Conservation (phyloP, 768 basidiomycete genomes). For the Kwoniella dejecticola region DNA sequence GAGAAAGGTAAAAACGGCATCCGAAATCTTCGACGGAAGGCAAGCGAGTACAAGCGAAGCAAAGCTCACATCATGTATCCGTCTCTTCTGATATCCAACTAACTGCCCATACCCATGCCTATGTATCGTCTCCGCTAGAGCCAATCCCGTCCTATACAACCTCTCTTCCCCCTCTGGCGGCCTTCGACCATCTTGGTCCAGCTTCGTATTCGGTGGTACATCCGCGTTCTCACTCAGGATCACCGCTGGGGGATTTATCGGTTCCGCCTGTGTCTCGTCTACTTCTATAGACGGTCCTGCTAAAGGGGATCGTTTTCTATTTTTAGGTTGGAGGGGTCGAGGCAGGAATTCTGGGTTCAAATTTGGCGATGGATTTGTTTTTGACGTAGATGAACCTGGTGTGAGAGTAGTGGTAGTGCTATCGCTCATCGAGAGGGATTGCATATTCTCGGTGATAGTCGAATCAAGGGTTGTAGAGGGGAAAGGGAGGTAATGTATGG, state of each 20-base stretch:
- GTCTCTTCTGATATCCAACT: constrained; percentile 82
- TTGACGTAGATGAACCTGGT: neutral
- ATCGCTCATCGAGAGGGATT: neutral
- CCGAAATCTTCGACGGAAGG: too few relatives aligned
- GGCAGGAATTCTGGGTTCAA: neutral
- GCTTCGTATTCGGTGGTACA: neutral
- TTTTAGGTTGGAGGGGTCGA: constrained; percentile 6
- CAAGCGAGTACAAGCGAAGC: neutral
- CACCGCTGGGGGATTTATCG: constrained; percentile 54
- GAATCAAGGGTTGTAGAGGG: too few relatives aligned
- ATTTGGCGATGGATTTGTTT: neutral
- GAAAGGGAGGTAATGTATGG: constrained; percentile 37
- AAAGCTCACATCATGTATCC: constrained; percentile 68
- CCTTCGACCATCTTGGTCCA: neutral
- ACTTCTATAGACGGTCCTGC: constrained; percentile 20
- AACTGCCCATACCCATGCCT: constrained; percentile 85
- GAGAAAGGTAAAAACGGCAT: too few relatives aligned
- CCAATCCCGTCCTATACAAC: constrained; percentile 76
- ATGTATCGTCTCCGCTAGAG: constrained; percentile 77
- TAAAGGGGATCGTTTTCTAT: constrained; percentile 26
- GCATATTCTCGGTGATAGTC: neutral
- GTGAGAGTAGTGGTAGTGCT: neutral
- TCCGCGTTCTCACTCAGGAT: constrained; percentile 42
- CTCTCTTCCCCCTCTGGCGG: constrained; percentile 62
- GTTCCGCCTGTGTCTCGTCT: constrained; percentile 1